Base-by-base conservation (phyloP, 805 yeast species). In the Cyberlindnera xylosilytica region DNA sequence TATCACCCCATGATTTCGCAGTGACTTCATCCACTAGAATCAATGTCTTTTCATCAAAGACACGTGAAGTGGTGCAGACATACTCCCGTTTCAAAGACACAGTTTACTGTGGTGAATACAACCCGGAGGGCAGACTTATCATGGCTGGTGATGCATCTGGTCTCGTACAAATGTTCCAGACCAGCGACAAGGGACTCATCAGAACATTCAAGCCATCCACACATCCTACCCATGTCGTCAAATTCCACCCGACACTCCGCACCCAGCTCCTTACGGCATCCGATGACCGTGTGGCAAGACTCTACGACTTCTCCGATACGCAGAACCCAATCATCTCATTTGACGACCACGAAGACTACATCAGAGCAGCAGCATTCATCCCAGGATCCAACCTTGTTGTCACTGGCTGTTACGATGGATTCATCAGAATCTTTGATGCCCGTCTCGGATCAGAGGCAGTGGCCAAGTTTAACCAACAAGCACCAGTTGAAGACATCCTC, bases 91-190 rank as follows among this genome's bases (percentile, higher is more conserved):
- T 93, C 66, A 89, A 87, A 60, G 98, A 91, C 56, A 81, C 90
- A 0, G 99, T 89, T 0, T 88, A 87, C 60, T 78, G 88, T 24
- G 98, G 96, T 35, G 95, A 89, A 61, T 91, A 82, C 63, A 76
- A 98, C 57, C 76, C 76, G 43, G 99, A 93, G 60, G 99, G 99
- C 42, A 86, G 87, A 60, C 73, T 93, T 35, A 63, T 93, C 22
- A 95, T 85, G 17, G 97, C 97, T 4, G 95, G 96, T 56, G 99
- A 93, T 67, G 96, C 96, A 12, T 79, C 93, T 3, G 99, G 99
- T 16, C 62, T 87, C 43, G 95, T 93, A 12, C 95, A 95, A 49
- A 81, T 90, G 9, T 91, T 86, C 59, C 97, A 93, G 62, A 81
- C 95, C 24, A 83, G 79, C 51, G 89, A 95, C 33, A 72, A 95